Conservation (phyloP, 2,329 filamentous ascomycete genomes). For the Penicillium polonicum region DNA sequence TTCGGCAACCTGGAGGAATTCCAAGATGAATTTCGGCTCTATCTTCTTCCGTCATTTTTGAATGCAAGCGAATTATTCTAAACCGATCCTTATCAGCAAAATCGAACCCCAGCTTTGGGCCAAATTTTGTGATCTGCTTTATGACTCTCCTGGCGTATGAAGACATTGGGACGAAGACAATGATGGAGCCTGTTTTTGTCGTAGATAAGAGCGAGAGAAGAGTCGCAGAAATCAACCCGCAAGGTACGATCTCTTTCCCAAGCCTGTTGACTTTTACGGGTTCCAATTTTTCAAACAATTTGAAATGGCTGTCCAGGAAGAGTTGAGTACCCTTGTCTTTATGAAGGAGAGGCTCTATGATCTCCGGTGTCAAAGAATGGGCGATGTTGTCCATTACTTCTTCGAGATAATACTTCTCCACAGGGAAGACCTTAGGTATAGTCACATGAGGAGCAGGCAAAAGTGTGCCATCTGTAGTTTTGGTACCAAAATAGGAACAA, state of each 20-base stretch:
- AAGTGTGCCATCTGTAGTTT: conserved; percentile 28
- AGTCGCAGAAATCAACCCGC: conserved; percentile 44
- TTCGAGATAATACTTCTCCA: conserved; percentile 45
- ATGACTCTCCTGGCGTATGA: conserved; percentile 39
- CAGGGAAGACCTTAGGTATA: conserved; percentile 47
- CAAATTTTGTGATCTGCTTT: conserved; percentile 28
- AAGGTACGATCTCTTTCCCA: conserved; percentile 29
- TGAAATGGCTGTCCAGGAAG: conserved; percentile 14
- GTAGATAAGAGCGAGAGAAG: conserved; percentile 49
- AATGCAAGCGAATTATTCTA: conserved; percentile 50
- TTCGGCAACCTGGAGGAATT: conserved; percentile 44
- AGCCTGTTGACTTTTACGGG: neutral
- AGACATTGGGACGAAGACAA: conserved; percentile 51
- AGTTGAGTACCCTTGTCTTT: conserved; percentile 7
- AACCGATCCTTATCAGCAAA: conserved; percentile 43
- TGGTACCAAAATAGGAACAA: conserved; percentile 44
- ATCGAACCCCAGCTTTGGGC: conserved; percentile 37
- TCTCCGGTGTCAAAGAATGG: conserved; percentile 20
- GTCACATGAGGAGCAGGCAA: conserved; percentile 42
- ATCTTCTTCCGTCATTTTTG: conserved; percentile 22
- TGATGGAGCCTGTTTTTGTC: conserved; percentile 46
- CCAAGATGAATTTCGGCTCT: neutral
- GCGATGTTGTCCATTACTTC: conserved; percentile 38
- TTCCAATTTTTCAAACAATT: neutral
- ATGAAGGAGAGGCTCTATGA: conserved; percentile 14